phyloP scores from a whole-genome alignment of 106 monocot genomes.

The Dendrobium officinale region DNA sequence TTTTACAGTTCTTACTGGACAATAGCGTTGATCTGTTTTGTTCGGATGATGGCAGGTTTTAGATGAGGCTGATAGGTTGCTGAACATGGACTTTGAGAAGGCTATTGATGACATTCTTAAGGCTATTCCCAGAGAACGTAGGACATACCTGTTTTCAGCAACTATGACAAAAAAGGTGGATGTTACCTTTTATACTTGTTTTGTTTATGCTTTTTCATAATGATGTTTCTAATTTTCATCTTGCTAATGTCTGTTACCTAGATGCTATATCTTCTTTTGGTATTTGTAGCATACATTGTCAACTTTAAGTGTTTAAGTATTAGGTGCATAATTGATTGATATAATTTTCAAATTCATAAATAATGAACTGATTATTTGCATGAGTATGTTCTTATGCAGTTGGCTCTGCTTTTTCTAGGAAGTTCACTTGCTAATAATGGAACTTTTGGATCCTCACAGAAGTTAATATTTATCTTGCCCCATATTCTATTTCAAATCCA shows the following conservation, averaged over 20 bases:
- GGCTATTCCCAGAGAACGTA: constrained; percentile 74
- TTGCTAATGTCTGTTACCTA: not conserved
- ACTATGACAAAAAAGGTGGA: constrained; percentile 97
- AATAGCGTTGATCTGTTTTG: not conserved
- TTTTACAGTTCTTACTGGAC: not conserved
- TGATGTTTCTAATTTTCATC: not conserved
- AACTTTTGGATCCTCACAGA: not conserved
- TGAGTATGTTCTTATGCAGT: not conserved
- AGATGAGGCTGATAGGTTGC: constrained; percentile 93
- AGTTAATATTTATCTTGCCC: not conserved
- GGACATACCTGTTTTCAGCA: constrained; percentile 88
- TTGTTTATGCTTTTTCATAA: not conserved
- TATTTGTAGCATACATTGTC: not conserved
- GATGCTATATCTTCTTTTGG: not conserved
- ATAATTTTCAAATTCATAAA: not conserved
- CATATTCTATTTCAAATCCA: not conserved
- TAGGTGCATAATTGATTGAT: not conserved
- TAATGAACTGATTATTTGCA: not conserved
- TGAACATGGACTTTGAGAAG: constrained; percentile 93
- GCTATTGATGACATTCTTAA: constrained; percentile 84
- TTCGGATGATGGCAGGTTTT: constrained; percentile 45
- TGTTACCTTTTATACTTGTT: not conserved
- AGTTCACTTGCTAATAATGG: not conserved
- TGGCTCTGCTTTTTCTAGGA: not conserved
- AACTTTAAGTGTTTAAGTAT: not conserved